phyloP scores from a whole-genome alignment of 306 rosid genomes.

The Lagenaria siceraria region DNA sequence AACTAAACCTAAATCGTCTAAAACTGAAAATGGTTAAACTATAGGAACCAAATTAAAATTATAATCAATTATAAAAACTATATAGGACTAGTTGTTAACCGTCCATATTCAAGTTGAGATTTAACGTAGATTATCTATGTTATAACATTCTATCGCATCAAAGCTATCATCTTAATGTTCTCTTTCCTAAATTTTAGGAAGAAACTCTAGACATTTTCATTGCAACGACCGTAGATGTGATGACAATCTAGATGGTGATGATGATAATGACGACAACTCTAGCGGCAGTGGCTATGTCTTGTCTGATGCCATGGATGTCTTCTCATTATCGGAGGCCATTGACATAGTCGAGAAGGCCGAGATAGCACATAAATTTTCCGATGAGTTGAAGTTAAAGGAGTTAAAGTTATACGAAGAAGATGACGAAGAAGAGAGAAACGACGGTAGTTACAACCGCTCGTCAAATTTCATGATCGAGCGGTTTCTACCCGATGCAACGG shows the following conservation, averaged over 20 bases:
- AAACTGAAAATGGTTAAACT: not conserved
- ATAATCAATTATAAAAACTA: no score
- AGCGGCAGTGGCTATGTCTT: conserved; percentile 11
- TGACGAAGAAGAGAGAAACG: conserved; percentile 4
- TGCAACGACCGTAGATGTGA: conserved; percentile 11
- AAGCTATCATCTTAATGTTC: no score
- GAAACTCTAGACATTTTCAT: not conserved
- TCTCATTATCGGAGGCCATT: conserved; percentile 72
- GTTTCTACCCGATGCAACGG: conserved; percentile 77
- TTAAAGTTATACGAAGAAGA: conserved; percentile 24
- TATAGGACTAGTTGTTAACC: no score
- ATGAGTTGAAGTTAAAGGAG: conserved; percentile 33
- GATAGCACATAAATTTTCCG: not conserved
- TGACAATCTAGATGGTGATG: conserved; percentile 4
- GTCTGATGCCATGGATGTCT: conserved; percentile 48
- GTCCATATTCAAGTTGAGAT: no score
- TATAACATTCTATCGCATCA: no score
- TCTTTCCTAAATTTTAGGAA: not conserved
- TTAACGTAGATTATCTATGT: no score
- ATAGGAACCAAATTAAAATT: not conserved
- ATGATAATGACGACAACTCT: not conserved
- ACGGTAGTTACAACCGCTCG: conserved; percentile 13
- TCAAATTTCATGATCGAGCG: conserved; percentile 69
- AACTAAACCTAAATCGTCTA: no score
- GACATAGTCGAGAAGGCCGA: conserved; percentile 42